A percentile compares a stretch with the other conserved stretches of the same genome.
Evolutionary conservation across 768 basidiomycete species (phyloP).

Genomic region (Gloeophyllum trabeum): DNA sequence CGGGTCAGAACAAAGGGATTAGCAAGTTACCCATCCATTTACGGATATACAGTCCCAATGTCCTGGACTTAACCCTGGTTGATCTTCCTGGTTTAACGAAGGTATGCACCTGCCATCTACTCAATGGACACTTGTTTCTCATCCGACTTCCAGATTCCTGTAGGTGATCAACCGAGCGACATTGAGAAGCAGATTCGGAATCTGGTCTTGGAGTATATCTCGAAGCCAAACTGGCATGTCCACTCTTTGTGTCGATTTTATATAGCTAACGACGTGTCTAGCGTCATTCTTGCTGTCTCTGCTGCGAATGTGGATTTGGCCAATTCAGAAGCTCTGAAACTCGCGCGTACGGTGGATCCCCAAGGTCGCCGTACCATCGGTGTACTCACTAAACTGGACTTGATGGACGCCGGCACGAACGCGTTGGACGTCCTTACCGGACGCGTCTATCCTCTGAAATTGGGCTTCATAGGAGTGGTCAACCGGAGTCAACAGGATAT

Average conservation of each 20-base stretch:
- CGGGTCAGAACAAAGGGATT: conserved; percentile 97
- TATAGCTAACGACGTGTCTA: conserved; percentile 16
- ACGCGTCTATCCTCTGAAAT: conserved; percentile 93
- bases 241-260: background rate
- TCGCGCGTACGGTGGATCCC: conserved; percentile 91
- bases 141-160: conserved; percentile 58
- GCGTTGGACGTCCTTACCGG: conserved; percentile 94
- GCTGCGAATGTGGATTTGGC: conserved; percentile 97
- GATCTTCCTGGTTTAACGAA: conserved; percentile 97
- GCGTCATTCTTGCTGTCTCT: conserved; percentile 94
- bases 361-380: conserved; percentile 96
- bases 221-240: conserved; percentile 83
- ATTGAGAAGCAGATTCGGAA: conserved; percentile 95
- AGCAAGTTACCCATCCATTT: conserved; percentile 93
- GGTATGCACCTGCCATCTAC: conserved; percentile 28
- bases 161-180: conserved; percentile 95
- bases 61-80: conserved; percentile 90
- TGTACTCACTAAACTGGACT: conserved; percentile 91
- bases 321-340: conserved; percentile 95
- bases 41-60: conserved; percentile 91
- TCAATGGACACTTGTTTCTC: background rate
- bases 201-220: conserved; percentile 91
- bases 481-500: conserved; percentile 98
- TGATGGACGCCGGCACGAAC: conserved; percentile 99
- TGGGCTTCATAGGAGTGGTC: conserved; percentile 97